phyloP scores from a whole-genome alignment of 441 rosid genomes.

The Mallotus japonicus region DNA sequence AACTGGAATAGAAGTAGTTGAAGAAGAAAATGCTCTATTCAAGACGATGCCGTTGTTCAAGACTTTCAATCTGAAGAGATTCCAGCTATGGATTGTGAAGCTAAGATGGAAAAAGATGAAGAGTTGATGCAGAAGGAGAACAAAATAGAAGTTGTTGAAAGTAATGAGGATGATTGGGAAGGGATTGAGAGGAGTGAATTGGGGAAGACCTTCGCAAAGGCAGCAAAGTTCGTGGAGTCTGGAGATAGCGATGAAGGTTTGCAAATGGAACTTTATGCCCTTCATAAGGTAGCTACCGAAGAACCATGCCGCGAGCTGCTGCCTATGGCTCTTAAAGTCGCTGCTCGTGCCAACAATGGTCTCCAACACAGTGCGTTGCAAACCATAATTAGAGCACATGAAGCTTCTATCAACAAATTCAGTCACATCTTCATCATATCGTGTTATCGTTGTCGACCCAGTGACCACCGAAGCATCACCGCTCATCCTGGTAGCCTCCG shows the following conservation, averaged over 20 bases:
- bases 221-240: constrained; percentile 42
- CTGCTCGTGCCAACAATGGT: constrained; percentile 90
- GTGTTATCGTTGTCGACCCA: no score
- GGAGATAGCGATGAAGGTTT: constrained; percentile 35
- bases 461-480: no score
- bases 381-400: no score
- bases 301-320: constrained; percentile 88
- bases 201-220: constrained; percentile 53
- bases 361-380: no score
- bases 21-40: background rate
- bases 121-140: constrained; percentile 17
- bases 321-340: constrained; percentile 81
- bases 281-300: constrained; percentile 89
- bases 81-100: constrained; percentile 23
- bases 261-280: constrained; percentile 71
- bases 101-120: constrained; percentile 15
- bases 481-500: no score
- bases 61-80: constrained; percentile 29
- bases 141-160: constrained; percentile 32
- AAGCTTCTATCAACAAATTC: no score
- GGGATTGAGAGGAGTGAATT: constrained; percentile 86
- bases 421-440: no score
- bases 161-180: constrained; percentile 73
- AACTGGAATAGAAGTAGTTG: constrained; percentile 5
- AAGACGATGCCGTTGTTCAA: background rate